A percentile compares a stretch with the other conserved stretches of the same genome.
phyloP scores from a whole-genome alignment of 768 basidiomycete species.

The Zangia roseola region DNA sequence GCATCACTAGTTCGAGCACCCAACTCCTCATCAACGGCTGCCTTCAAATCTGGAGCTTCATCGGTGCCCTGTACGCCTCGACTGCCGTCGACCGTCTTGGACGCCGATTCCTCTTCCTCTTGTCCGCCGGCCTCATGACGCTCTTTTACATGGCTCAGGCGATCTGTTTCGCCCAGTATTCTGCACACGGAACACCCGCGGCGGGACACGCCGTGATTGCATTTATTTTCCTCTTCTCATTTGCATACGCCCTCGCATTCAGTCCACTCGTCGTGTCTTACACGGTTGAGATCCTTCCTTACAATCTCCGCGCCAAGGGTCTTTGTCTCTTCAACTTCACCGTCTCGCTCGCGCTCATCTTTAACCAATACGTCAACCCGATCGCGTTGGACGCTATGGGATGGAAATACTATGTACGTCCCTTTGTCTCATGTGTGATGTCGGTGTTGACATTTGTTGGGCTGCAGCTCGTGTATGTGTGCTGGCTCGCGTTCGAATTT shows the following conservation, averaged over 20 bases:
- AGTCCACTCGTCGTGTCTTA: conserved; percentile 67
- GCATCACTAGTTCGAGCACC: conserved; percentile 50
- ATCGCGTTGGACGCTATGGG: conserved; percentile 56
- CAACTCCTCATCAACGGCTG: conserved; percentile 63
- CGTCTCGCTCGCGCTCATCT: conserved; percentile 64
- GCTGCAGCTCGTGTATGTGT: conserved; percentile 37
- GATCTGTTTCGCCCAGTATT: conserved; percentile 59
- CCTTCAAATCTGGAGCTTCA: conserved; percentile 46
- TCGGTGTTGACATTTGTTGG: too few species aligned
- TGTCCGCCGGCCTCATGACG: conserved; percentile 55
- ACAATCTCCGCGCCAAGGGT: conserved; percentile 75
- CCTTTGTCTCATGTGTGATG: background rate
- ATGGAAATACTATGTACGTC: conserved; percentile 45
- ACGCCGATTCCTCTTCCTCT: conserved; percentile 64
- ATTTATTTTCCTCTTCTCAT: conserved; percentile 58
- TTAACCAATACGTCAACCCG: conserved; percentile 81
- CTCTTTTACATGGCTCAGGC: conserved; percentile 70
- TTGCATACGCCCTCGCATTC: conserved; percentile 67
- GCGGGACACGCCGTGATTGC: conserved; percentile 52
- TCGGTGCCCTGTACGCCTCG: conserved; percentile 15
- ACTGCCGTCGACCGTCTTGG: conserved; percentile 56
- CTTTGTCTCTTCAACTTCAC: conserved; percentile 73
- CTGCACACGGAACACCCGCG: conserved; percentile 35
- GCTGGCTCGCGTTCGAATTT: conserved; percentile 17
- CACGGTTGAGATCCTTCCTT: conserved; percentile 78